Conservation (phyloP, 805 yeast genomes). For the Isabelozyma heimii region DNA sequence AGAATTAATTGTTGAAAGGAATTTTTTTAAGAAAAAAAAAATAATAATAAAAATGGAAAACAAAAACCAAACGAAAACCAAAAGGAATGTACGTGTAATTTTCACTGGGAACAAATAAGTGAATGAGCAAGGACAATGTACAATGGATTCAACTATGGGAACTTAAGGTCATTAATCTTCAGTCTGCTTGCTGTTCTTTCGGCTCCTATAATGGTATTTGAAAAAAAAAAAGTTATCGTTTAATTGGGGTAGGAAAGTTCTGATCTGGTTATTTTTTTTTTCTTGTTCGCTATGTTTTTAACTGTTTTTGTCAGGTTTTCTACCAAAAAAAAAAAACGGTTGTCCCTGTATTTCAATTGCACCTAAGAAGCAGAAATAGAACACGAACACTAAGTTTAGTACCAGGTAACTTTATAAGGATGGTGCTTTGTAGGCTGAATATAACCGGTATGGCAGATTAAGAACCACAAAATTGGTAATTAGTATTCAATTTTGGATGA, state of each 20-base stretch:
- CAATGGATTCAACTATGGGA: too few species aligned
- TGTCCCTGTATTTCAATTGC: too few species aligned
- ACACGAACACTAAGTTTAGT: too few species aligned
- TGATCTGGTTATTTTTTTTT: neutral
- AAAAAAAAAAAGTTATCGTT: neutral
- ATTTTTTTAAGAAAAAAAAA: neutral
- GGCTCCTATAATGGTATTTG: neutral
- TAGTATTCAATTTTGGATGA: too few species aligned
- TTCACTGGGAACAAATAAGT: neutral
- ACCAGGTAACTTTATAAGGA: too few species aligned
- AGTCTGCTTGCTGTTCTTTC: neutral
- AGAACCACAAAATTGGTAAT: too few species aligned
- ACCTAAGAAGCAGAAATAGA: too few species aligned
- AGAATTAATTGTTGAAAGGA: neutral
- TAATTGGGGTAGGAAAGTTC: neutral
- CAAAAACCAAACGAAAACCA: neutral
- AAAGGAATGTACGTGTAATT: neutral
- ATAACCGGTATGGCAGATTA: too few species aligned
- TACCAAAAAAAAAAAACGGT: neutral
- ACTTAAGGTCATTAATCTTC: neutral
- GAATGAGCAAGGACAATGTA: neutral
- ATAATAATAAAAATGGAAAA: neutral
- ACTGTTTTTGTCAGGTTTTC: neutral
- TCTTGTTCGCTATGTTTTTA: neutral
- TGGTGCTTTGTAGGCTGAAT: too few species aligned